Percentiles rank a stretch among this genome's conserved stretches.
phyloP scores from a whole-genome alignment of 352 stramenopile species.

The Hyaloperonospora brassicae region DNA sequence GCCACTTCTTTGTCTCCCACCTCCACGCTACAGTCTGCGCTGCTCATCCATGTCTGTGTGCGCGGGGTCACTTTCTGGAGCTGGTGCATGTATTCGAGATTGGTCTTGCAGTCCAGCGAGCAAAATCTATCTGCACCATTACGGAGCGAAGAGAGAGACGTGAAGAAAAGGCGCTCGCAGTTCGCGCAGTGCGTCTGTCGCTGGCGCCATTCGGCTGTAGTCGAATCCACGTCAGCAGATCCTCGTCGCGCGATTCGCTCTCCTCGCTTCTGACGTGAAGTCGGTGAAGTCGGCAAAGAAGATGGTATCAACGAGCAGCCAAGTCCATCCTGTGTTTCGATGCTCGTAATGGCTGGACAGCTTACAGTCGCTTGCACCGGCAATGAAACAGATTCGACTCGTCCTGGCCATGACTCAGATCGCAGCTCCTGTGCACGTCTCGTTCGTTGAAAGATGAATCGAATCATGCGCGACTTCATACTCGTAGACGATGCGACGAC shows the following conservation, averaged over 20 bases:
- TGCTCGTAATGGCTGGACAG: conserved; percentile 8
- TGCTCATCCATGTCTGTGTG: no score
- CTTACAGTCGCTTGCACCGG: neutral
- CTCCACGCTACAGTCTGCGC: no score
- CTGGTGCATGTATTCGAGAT: neutral
- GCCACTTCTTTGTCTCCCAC: no score
- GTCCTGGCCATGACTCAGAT: conserved; percentile 16
- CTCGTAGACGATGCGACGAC: neutral
- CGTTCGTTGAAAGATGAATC: conserved; percentile 5
- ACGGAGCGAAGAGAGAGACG: no score
- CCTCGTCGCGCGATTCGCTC: neutral
- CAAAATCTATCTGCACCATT: conserved; percentile 18
- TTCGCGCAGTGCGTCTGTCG: conserved; percentile 14
- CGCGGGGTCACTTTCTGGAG: no score
- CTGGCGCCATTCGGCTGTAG: conserved; percentile 8
- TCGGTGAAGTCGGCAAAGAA: no score
- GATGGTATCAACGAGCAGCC: no score
- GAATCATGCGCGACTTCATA: conserved; percentile 10
- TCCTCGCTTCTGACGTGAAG: neutral
- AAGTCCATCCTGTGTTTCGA: no score
- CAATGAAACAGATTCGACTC: neutral
- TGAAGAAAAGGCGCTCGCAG: conserved; percentile 14
- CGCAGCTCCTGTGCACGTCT: neutral
- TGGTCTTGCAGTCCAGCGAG: conserved; percentile 42
- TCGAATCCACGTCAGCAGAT: neutral